Base-by-base conservation (phyloP, 352 stramenopile genomes). In the Globisporangium orthogonon region DNA sequence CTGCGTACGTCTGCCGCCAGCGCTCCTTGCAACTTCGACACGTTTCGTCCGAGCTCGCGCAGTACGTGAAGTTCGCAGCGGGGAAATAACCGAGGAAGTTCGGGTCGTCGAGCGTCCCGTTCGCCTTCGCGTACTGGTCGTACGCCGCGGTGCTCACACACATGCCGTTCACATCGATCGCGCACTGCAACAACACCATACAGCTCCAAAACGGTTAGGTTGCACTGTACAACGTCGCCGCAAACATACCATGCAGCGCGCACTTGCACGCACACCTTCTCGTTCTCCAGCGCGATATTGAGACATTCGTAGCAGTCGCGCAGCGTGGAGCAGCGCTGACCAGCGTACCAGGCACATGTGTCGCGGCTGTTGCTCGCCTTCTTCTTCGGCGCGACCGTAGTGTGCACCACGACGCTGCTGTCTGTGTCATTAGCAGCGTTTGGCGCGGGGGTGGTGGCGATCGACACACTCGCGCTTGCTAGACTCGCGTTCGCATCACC, bases 281-380 rank as follows among this genome's bases (percentile, higher is more conserved):
- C 39, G 52, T 23, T 23, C 11, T 18, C 23, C n/a, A 63, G 17
- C 28, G 50, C 57, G 17, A 52, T 18, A 50, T 65, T 65, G 37
- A 65, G 14, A 31, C 59, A 65, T 46, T 65, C 59, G 53, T 60
- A 65, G 45, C 59, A 65, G 39, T 54, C 37, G 30, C 59, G 59
- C 28, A 54, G 59, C 53, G 50, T 54, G n/a, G 51, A 60, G 29
- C 59, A 65, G 35, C 53, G 52, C 14, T 35, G 33, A 17, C 52
- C 52, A 1, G 28, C 30, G 46, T 65, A 65, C 59, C 59, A 65
- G 2, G 46, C 35, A 47, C 59, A 65, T 4, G 52, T 53, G 46
- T 65, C 59, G 23, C 14, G 41, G n/a, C 14, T 31, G 33, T 65
- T 56, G 39, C 15, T 39, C 40, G 52, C 14, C 28, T 43, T 29